phyloP scores from a whole-genome alignment of 768 basidiomycete genomes.

The Mycena alexandri region DNA sequence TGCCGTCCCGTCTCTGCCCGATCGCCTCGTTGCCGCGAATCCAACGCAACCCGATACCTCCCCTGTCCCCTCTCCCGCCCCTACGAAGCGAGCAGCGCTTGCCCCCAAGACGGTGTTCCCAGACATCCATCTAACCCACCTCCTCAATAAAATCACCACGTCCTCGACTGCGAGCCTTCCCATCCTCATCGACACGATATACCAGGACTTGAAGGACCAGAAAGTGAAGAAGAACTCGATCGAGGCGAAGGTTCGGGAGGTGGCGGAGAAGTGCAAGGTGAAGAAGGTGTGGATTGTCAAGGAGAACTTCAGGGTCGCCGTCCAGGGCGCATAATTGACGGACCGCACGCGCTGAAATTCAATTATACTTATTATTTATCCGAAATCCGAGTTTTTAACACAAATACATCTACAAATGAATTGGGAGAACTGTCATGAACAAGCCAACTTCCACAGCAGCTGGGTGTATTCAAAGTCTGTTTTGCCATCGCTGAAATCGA shows the following conservation, averaged over 20 bases:
- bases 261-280: constrained; percentile 80
- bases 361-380: constrained; percentile 24
- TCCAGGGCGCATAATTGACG: constrained; percentile 1
- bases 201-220: constrained; percentile 74
- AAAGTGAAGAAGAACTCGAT: constrained; percentile 89
- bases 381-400: constrained; percentile 8
- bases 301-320: constrained; percentile 45
- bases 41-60: constrained; percentile 31
- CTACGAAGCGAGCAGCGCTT: constrained; percentile 40
- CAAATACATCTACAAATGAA: constrained; percentile 46
- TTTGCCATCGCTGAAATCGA: constrained; percentile 52
- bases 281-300: constrained; percentile 83
- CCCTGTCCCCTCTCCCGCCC: constrained; percentile 29
- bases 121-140: constrained; percentile 67
- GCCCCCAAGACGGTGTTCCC: constrained; percentile 76
- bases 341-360: neutral
- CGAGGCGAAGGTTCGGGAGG: constrained; percentile 83
- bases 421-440: constrained; percentile 47
- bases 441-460: constrained; percentile 60
- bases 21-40: constrained; percentile 44
- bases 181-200: constrained; percentile 79
- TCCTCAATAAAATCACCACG: constrained; percentile 73
- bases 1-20: constrained; percentile 62
- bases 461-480: constrained; percentile 54
- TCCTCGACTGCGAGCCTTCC: constrained; percentile 73